A percentile compares a stretch with the other conserved stretches of the same genome.
Conservation (phyloP, 2,329 filamentous ascomycete genomes). For the Aspergillus vadensis region DNA sequence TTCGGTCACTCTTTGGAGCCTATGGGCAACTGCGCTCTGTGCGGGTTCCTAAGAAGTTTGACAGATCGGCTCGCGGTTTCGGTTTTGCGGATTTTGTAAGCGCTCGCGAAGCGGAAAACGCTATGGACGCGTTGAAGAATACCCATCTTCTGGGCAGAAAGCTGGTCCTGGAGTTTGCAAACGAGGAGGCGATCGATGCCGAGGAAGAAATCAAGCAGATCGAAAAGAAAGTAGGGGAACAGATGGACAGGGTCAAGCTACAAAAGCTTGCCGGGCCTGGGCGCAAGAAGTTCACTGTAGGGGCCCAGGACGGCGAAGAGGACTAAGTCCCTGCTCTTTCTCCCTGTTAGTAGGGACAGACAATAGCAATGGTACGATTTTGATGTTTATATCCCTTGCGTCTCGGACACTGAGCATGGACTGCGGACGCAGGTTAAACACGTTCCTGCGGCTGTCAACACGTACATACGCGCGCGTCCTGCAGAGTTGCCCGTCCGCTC, state of each 20-base stretch:
- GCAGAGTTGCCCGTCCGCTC: constrained; percentile 27
- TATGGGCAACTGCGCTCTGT: constrained; percentile 93
- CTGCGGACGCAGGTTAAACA: constrained; percentile 32
- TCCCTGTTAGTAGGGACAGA: constrained; percentile 36
- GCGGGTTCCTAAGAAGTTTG: constrained; percentile 92
- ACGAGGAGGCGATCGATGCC: constrained; percentile 83
- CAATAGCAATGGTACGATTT: constrained; percentile 25
- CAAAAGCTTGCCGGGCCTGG: constrained; percentile 83
- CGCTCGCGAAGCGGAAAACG: constrained; percentile 83
- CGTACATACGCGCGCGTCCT: constrained; percentile 31
- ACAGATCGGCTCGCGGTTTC: constrained; percentile 84
- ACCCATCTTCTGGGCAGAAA: constrained; percentile 90
- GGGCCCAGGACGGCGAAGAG: constrained; percentile 66
- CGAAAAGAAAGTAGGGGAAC: constrained; percentile 90
- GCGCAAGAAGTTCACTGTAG: constrained; percentile 85
- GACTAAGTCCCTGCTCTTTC: constrained; percentile 36
- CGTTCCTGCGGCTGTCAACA: constrained; percentile 40
- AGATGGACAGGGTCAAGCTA: constrained; percentile 86
- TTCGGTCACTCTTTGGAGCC: constrained; percentile 79
- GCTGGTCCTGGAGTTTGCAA: constrained; percentile 88
- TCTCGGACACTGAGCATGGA: constrained; percentile 24
- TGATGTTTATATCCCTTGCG: constrained; percentile 36
- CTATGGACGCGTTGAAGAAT: constrained; percentile 85
- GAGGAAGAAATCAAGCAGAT: constrained; percentile 97
- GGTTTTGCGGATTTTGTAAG: constrained; percentile 96